A percentile compares a stretch with the other conserved stretches of the same genome.
These are phyloP conservation scores for Blastobotrys malaysiensis DNA, from an alignment of 1,139 yeast species.

Conservation along the genomic window DNA sequence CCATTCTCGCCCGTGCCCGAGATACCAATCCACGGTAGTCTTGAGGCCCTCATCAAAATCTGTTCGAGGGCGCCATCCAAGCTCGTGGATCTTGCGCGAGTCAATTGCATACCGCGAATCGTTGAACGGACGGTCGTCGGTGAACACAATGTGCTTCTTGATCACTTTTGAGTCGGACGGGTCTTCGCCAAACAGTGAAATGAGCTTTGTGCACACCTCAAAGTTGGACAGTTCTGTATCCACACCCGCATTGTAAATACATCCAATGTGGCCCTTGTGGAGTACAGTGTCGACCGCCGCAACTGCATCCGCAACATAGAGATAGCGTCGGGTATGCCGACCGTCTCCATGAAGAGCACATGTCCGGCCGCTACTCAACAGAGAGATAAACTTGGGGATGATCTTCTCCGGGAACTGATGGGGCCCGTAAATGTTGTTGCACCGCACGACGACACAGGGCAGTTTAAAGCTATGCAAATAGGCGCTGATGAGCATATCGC, in stretches of 20 bases:
- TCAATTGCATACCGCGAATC: slow-evolving; percentile 46
- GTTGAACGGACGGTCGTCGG: slow-evolving; percentile 48
- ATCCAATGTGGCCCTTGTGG: slow-evolving; percentile 32
- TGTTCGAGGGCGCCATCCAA: slow-evolving; percentile 48
- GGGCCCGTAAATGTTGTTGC: slow-evolving; percentile 55
- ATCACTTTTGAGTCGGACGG: slow-evolving; percentile 14
- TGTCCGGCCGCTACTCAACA: slow-evolving; percentile 28
- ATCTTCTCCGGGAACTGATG: slow-evolving; percentile 54
- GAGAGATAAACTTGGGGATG: slow-evolving; percentile 40
- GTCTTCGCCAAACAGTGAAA: slow-evolving; percentile 29
- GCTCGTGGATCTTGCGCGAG: slow-evolving; percentile 32
- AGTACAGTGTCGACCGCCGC: slow-evolving; percentile 40
- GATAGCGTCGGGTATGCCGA: slow-evolving; percentile 40
- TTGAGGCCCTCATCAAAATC: slow-evolving; percentile 37
- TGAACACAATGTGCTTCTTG: slow-evolving; percentile 31
- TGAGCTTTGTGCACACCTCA: slow-evolving; percentile 28
- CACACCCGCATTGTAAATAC: slow-evolving; percentile 48
- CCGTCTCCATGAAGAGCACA: slow-evolving; percentile 49
- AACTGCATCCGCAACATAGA: slow-evolving; percentile 47
- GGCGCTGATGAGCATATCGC: slow-evolving; percentile 47
- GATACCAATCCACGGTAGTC: slow-evolving; percentile 35
- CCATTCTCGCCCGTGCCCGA: slow-evolving; percentile 27
- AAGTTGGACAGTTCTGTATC: slow-evolving; percentile 42
- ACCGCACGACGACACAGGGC: slow-evolving; percentile 43
- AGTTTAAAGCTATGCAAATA: slow-evolving; percentile 43